phyloP scores from a whole-genome alignment of 148 eudicot species.

The Rhododendron griersonianum region DNA sequence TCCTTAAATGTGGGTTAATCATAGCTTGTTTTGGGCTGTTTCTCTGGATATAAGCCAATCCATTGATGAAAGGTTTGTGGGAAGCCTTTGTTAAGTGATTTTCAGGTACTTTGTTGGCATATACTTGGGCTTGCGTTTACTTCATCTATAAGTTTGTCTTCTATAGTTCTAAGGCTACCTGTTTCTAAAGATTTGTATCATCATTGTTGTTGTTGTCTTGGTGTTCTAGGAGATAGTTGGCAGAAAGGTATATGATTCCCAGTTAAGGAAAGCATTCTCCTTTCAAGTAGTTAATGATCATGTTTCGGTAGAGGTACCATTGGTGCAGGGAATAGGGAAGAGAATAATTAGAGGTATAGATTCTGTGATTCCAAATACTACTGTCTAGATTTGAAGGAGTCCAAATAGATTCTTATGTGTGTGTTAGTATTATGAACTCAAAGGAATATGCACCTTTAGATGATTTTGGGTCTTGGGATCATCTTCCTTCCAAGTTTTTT shows the following conservation, averaged over 20 bases:
- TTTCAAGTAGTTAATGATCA: not conserved
- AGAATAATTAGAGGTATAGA: not conserved
- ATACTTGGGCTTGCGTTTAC: not conserved
- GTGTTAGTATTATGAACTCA: not conserved
- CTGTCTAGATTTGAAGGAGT: not conserved
- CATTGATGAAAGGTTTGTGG: not conserved
- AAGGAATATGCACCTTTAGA: not conserved
- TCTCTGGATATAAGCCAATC: not conserved
- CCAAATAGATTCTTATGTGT: not conserved
- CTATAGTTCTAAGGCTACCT: not conserved
- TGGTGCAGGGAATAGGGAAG: not conserved
- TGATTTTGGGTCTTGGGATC: not conserved
- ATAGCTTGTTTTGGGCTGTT: not conserved
- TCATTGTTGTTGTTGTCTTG: not conserved
- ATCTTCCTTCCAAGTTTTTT: not conserved
- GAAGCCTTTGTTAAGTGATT: not conserved
- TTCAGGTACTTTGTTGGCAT: not conserved
- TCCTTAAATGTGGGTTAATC: not conserved
- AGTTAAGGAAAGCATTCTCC: not conserved
- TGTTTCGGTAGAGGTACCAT: not conserved
- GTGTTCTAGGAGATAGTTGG: not conserved
- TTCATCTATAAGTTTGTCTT: not conserved
- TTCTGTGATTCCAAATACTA: not conserved
- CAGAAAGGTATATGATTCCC: not conserved
- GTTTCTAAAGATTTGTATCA: not conserved